Conservation (phyloP, 805 yeast genomes). For the Jamesozyma hellenica region DNA sequence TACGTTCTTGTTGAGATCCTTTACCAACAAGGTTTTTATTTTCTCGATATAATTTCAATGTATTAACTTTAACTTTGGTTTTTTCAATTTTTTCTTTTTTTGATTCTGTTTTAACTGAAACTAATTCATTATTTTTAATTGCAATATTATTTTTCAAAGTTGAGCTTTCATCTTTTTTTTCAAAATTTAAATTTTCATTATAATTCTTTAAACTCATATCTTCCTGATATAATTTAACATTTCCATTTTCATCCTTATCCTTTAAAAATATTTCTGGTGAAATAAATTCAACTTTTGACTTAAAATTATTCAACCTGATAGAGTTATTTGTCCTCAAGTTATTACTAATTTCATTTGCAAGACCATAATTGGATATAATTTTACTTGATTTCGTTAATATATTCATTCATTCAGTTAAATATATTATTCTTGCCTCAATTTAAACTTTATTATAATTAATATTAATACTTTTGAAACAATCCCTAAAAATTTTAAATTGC, state of each 20-base stretch:
- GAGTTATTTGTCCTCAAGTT: conserved; percentile 1
- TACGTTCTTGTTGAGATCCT: conserved; percentile 25
- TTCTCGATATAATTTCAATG: conserved; percentile 1
- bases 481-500: background rate
- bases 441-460: background rate
- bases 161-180: too few relatives aligned
- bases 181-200: too few relatives aligned
- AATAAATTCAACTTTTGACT: background rate
- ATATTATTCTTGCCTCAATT: background rate
- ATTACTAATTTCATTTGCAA: conserved; percentile 10
- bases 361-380: conserved; percentile 20
- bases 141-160: too few relatives aligned
- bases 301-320: background rate
- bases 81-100: background rate
- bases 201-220: too few relatives aligned
- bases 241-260: background rate
- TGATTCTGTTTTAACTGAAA: background rate
- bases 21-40: conserved; percentile 19
- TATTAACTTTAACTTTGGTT: background rate
- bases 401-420: conserved; percentile 26
- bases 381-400: conserved; percentile 27
- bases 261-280: background rate
- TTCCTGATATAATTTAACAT: too few relatives aligned
- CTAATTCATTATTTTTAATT: too few relatives aligned
- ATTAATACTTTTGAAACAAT: background rate